Evolutionary conservation across 768 basidiomycete species (phyloP).

Genomic region (Suillus spraguei): DNA sequence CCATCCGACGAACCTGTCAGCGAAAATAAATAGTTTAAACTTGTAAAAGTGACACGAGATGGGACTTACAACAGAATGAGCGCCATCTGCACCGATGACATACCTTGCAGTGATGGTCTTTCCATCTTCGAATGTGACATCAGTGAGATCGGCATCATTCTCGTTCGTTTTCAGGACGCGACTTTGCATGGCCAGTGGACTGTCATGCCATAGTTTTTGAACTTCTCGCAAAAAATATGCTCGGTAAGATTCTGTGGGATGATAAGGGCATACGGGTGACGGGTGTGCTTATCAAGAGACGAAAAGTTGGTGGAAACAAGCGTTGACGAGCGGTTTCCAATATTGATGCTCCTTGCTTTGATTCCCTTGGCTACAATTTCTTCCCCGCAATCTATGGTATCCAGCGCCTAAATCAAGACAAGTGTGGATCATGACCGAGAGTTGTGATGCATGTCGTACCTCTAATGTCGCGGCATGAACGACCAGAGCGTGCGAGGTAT

Average conservation of each 20-base stretch:
- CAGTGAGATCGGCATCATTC: constrained; percentile 30
- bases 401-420: constrained; percentile 42
- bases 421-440: constrained; percentile 26
- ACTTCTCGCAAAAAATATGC: constrained; percentile 36
- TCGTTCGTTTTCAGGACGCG: constrained; percentile 37
- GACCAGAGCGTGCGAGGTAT: constrained; percentile 45
- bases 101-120: constrained; percentile 45
- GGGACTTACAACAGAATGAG: constrained; percentile 43
- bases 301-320: constrained; percentile 36
- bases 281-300: constrained; percentile 42
- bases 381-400: constrained; percentile 45
- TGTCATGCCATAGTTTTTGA: constrained; percentile 34
- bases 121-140: constrained; percentile 52
- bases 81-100: constrained; percentile 55
- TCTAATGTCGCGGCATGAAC: constrained; percentile 58
- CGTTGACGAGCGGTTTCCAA: constrained; percentile 33
- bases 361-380: constrained; percentile 39
- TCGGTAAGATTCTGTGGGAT: constrained; percentile 50
- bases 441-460: constrained; percentile 28
- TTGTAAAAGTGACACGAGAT: not conserved
- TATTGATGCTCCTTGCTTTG: constrained; percentile 27
- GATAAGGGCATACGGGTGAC: constrained; percentile 44
- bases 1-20: constrained; percentile 44
- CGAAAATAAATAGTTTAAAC: not conserved
- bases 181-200: constrained; percentile 43